phyloP scores from a whole-genome alignment of 148 eudicot species.

The Amaranthus hypochondriacus region DNA sequence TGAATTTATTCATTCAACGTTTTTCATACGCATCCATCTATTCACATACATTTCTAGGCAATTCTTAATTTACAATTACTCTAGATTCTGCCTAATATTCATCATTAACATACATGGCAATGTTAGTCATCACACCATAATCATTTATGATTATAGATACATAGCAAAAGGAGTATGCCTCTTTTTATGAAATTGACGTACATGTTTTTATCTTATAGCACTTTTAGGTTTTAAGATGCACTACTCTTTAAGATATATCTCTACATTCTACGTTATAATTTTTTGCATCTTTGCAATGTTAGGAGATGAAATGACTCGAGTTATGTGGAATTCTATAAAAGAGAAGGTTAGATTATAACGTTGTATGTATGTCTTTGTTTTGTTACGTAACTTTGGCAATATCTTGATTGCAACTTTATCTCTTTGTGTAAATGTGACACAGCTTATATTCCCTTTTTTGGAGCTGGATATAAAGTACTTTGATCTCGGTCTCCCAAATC shows the following conservation, averaged over 20 bases:
- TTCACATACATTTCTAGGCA: no score
- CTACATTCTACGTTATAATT: background rate
- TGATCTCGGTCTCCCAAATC: constrained; percentile 45
- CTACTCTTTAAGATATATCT: background rate
- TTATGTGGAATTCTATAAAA: constrained; percentile 41
- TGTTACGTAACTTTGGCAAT: background rate
- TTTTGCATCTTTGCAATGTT: background rate
- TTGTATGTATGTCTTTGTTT: background rate
- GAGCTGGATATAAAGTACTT: constrained; percentile 45
- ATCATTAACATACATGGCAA: no score
- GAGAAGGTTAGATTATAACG: constrained; percentile 33
- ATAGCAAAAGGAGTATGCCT: no score
- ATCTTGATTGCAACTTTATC: background rate
- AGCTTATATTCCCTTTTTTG: constrained; percentile 40
- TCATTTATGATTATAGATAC: no score
- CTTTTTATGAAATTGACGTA: no score
- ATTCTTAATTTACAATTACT: no score
- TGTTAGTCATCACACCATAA: no score
- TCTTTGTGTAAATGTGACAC: constrained; percentile 4
- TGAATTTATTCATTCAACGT: no score
- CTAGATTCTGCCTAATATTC: no score
- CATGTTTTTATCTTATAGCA: no score
- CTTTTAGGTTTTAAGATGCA: no score
- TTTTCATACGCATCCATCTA: no score
- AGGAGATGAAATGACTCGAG: constrained; percentile 55